Percentiles rank a stretch among this genome's conserved stretches.
These are phyloP conservation scores for Aspergillus carbonarius DNA, from an alignment of 2,329 filamentous ascomycete genomes.

Conservation along the genomic window DNA sequence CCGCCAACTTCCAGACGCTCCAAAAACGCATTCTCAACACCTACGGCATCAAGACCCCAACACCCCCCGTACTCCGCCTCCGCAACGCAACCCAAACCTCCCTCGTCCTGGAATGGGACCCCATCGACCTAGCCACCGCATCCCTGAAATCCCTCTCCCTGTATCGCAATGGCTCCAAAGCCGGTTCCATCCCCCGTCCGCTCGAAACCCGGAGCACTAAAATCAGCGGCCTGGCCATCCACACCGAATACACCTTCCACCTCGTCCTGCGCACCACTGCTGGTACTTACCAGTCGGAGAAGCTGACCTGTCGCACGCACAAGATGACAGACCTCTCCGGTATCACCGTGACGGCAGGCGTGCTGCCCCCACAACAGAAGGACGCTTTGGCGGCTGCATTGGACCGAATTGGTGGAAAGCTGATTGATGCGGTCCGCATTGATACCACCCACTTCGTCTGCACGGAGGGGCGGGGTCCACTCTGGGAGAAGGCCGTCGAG, in stretches of 20 bases:
- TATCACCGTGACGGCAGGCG: conserved; percentile 88
- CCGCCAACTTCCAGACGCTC: conserved; percentile 75
- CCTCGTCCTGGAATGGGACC: conserved; percentile 96
- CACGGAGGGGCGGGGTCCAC: conserved; percentile 81
- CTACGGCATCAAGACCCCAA: conserved; percentile 78
- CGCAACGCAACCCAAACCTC: conserved; percentile 98
- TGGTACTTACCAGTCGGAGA: conserved; percentile 80
- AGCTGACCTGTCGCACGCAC: conserved; percentile 83
- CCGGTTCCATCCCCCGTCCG: conserved; percentile 87
- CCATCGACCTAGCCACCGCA: conserved; percentile 86
- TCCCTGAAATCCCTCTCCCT: conserved; percentile 85
- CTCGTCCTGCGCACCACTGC: conserved; percentile 87
- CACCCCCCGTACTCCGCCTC: conserved; percentile 77
- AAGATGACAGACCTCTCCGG: conserved; percentile 98
- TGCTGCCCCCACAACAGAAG: conserved; percentile 70
- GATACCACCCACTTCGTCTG: conserved; percentile 99
- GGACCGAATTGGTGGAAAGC: conserved; percentile 85
- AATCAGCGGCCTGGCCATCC: conserved; percentile 92
- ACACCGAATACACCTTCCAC: conserved; percentile 94
- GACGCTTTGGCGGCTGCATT: conserved; percentile 74
- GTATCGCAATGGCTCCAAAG: conserved; percentile 95
- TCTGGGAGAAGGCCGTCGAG: conserved; percentile 96
- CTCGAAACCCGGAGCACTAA: conserved; percentile 90
- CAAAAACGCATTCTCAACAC: conserved; percentile 84
- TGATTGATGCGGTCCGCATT: conserved; percentile 86